phyloP scores from a whole-genome alignment of 345 rosid genomes.

The Dovyalis caffra region DNA sequence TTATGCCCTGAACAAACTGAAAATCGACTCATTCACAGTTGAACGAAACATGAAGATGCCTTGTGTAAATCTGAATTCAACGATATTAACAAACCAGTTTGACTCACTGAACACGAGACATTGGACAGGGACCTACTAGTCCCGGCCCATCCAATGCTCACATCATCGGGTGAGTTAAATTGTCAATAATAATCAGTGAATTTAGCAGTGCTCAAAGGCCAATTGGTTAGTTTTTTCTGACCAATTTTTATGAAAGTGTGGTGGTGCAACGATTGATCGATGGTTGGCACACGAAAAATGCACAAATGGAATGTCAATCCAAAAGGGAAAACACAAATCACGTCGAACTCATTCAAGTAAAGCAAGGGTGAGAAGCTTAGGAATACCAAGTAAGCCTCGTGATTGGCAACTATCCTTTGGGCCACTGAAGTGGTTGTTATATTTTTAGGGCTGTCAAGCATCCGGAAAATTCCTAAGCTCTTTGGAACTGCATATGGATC shows the following conservation, averaged over 20 bases:
- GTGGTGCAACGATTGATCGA: not conserved
- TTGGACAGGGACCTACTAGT: not conserved
- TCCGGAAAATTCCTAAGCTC: constrained; percentile 67
- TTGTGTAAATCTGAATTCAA: not conserved
- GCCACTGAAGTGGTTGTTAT: constrained; percentile 75
- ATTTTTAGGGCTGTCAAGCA: constrained; percentile 71
- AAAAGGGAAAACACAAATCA: not conserved
- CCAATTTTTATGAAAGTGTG: not conserved
- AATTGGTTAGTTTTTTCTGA: not conserved
- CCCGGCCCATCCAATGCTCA: not conserved
- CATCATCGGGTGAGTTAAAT: too few species aligned
- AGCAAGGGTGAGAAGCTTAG: not conserved
- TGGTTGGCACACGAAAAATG: not conserved
- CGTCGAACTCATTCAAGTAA: not conserved
- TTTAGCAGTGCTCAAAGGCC: not conserved
- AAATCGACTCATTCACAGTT: not conserved
- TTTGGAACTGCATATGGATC: constrained; percentile 81
- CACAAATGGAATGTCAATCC: not conserved
- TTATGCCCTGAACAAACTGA: not conserved
- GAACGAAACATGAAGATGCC: not conserved
- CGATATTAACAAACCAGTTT: not conserved
- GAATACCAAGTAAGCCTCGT: constrained; percentile 70
- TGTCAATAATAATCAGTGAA: too few species aligned
- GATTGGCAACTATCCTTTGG: constrained; percentile 79
- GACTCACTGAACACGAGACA: not conserved